Percentiles rank a stretch among this genome's conserved stretches.
phyloP scores from a whole-genome alignment of 2,329 filamentous ascomycete genomes.

The Fusarium pseudoanthophilum region DNA sequence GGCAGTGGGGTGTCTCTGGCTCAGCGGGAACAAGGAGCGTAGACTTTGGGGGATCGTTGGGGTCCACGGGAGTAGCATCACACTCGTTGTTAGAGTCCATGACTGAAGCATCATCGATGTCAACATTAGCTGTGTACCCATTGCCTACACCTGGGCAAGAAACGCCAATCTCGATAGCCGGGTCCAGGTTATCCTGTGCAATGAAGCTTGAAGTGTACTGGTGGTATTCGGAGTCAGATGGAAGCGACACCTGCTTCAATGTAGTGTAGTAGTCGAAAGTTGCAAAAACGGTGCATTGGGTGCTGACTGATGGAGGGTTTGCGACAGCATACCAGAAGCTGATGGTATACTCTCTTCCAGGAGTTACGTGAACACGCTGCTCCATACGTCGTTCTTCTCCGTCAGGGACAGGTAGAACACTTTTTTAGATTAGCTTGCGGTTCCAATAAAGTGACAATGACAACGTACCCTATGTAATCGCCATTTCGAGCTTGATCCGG shows the following conservation, averaged over 20 bases:
- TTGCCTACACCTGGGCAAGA: background rate
- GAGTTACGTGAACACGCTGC: background rate
- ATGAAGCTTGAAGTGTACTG: background rate
- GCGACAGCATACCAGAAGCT: background rate
- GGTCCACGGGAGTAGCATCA: background rate
- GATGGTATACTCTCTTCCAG: background rate
- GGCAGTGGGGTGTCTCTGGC: background rate
- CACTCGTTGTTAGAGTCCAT: background rate
- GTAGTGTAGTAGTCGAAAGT: slow-evolving; percentile 6
- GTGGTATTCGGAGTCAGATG: background rate
- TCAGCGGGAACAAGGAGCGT: background rate
- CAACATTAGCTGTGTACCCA: background rate
- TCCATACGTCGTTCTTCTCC: slow-evolving; percentile 4
- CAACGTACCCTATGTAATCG: background rate
- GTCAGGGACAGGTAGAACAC: background rate
- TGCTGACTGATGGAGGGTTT: fast-evolving
- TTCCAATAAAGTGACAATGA: fast-evolving
- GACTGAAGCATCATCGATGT: background rate
- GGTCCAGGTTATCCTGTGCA: slow-evolving; percentile 6
- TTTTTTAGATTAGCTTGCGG: fast-evolving
- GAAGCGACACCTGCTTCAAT: background rate
- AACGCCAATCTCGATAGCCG: background rate
- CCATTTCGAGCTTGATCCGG: background rate
- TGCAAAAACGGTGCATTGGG: background rate
- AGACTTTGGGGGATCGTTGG: background rate